Base-by-base conservation (phyloP, 306 rosid genomes). In the Argentina anserina region DNA sequence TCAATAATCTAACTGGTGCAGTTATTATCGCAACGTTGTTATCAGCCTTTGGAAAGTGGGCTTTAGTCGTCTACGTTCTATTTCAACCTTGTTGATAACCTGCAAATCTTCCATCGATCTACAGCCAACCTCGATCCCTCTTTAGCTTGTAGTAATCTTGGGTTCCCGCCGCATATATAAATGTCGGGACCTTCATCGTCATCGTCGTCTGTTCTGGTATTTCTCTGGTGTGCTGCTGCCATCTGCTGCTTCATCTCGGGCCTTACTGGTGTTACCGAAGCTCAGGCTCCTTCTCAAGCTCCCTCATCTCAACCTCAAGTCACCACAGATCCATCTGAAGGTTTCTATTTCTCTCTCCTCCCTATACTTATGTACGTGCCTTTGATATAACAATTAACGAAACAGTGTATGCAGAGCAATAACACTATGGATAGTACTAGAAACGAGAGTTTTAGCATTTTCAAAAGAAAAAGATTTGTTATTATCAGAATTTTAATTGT, bases 301-400 rank as follows among this genome's bases (percentile, higher is more conserved):
- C 79, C 86, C 12, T 1, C 70, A 5, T 14, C 70, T 65, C 52
- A 65, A 25, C 36, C 70, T 65, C 56, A 67, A 17, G 42, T 59
- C 67, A 53, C 73, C 31, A 85, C 90, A 6, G 88, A 91, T 81
- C 88, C 92, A 45, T 61, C 75, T 62, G 87, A 91, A 85, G 95
- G 95, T 86, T 25, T 56, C 63, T 13, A 56, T 26, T 56, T 56
- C 34, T 28, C 17, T 56, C 34, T 56, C 18, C n/a, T 56, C 34
- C 63, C 10, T 53, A 10, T 21, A 23, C 23, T 0, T 12, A 12
- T 53, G 31, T 46, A n/a, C n/a, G n/a, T n/a, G n/a, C n/a, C n/a
- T n/a, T n/a, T n/a, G n/a, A n/a, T n/a, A n/a, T n/a, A n/a, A n/a
- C n/a, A n/a, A n/a, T n/a, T n/a, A n/a, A n/a, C n/a, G n/a, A n/a